A percentile compares a stretch with the other conserved stretches of the same genome.
Evolutionary conservation across 441 rosid genomes (phyloP).

Genomic region (Raphanus hybrid): DNA sequence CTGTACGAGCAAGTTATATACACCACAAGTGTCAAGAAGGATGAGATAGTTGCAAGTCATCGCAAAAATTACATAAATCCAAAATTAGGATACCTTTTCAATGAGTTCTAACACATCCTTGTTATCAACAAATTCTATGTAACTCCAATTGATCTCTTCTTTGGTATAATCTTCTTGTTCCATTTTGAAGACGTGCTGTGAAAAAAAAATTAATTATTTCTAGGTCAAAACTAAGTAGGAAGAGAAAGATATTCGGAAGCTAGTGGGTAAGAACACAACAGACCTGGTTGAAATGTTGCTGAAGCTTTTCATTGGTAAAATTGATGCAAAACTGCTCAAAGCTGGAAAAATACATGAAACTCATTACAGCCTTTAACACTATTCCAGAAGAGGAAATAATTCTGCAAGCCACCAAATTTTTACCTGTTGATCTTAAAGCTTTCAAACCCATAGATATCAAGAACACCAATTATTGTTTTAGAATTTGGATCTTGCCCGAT

Average conservation of each 20-base stretch:
- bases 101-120: conserved; percentile 97
- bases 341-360: conserved; percentile 44
- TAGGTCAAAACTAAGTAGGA: conserved; percentile 27
- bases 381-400: conserved; percentile 10
- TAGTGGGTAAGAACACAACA: conserved; percentile 26
- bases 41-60: not conserved
- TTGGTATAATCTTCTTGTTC: conserved; percentile 99
- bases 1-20: conserved; percentile 59
- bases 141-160: conserved; percentile 99
- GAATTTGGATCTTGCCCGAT: conserved; percentile 88
- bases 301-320: conserved; percentile 99
- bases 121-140: conserved; percentile 97
- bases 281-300: conserved; percentile 99
- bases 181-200: conserved; percentile 99
- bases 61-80: not conserved
- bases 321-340: conserved; percentile 99
- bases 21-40: conserved; percentile 24
- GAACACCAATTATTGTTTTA: conserved; percentile 74
- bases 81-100: conserved; percentile 65
- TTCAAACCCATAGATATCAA: conserved; percentile 85
- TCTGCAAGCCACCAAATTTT: conserved; percentile 33
- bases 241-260: conserved; percentile 13
- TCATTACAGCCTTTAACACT: conserved; percentile 24
- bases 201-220: conserved; percentile 36
- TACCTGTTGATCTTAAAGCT: conserved; percentile 80